Base-by-base conservation (phyloP, 2,329 filamentous ascomycete genomes). In the Trichoderma harzianum region DNA sequence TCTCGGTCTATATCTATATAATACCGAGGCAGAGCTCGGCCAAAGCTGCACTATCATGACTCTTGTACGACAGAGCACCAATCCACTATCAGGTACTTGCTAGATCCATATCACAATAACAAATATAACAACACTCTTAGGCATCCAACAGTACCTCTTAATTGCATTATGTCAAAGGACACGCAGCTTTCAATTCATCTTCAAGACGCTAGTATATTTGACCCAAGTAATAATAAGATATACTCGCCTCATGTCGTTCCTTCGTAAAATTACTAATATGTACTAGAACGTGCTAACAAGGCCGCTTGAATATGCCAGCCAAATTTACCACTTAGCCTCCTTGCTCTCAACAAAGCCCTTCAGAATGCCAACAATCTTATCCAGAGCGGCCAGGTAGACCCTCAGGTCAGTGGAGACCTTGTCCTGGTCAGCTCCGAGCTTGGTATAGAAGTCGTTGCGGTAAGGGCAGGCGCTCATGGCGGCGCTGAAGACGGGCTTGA, bases 381-480 rank as follows among this genome's bases (percentile, higher is more conserved):
- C 91, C 77, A 98, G 84, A 10, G 92, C 89, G n/a, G 82, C 84
- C 73, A 98, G 86, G 88, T 95, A 98, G 74, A 85, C 83, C 76
- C 86, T 83, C 78, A 98, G 82, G 78, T 92, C 89, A 70, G 83
- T 79, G 60, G 86, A 77, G 63, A 96, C 91, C 82, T 91, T 89
- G 34, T 80, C 83, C 51, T 87, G 82, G 78, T 93, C 88, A 24
- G 86, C 84, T 47, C 93, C 94, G 57, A 99, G 86, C 88, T 98
- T 97, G 75, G 83, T 83, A 81, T 98, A 98, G 81, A 99, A 98
- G 83, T 95, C 93, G 81, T 93, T 93, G 76, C 95, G 90, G 87
- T 98, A 97, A 2, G 96, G 96, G 76, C 93, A 95, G 21, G 94
- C 95, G 77, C 89, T 89, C 94, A 99, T 97, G 81, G 95, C 95